Evolutionary conservation across 2,329 filamentous ascomycete genomes (phyloP).

Genomic region (Westerdykella ornata): DNA sequence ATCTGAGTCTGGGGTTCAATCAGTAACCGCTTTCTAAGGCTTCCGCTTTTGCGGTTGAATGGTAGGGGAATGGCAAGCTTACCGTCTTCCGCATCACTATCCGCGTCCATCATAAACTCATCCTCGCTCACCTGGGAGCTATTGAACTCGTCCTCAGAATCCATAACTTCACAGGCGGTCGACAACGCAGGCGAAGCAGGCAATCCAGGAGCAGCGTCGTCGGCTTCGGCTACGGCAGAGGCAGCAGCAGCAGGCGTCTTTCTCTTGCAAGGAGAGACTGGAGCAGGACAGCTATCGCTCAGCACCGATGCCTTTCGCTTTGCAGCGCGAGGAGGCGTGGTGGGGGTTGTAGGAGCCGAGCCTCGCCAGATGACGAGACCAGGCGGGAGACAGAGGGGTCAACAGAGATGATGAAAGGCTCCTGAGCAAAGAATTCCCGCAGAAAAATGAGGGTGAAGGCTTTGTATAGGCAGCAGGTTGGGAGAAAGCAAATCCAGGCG

Average conservation of each 20-base stretch:
- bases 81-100: slow-evolving; percentile 48
- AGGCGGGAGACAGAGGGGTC: slow-evolving; percentile 22
- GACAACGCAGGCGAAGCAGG: slow-evolving; percentile 29
- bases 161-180: slow-evolving; percentile 57
- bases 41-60: too few species aligned
- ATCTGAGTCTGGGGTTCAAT: slow-evolving; percentile 41
- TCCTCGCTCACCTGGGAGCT: slow-evolving; percentile 74
- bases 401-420: slow-evolving; percentile 1
- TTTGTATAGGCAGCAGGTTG: background rate
- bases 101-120: slow-evolving; percentile 67
- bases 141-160: slow-evolving; percentile 93
- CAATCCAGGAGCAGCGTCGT: slow-evolving; percentile 6
- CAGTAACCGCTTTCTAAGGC: background rate
- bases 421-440: too few species aligned
- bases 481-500: slow-evolving; percentile 6
- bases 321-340: slow-evolving; percentile 32
- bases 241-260: slow-evolving; percentile 15
- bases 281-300: slow-evolving; percentile 20
- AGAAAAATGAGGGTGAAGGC: slow-evolving; percentile 7
- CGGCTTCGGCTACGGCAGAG: slow-evolving; percentile 1
- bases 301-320: slow-evolving; percentile 38
- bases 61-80: slow-evolving; percentile 7
- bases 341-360: slow-evolving; percentile 29
- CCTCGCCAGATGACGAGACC: slow-evolving; percentile 39
- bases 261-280: slow-evolving; percentile 29